Percentiles rank a stretch among this genome's conserved stretches.
phyloP scores from a whole-genome alignment of 1,284 basidiomycete species.

The Microbotryum saponariae region DNA sequence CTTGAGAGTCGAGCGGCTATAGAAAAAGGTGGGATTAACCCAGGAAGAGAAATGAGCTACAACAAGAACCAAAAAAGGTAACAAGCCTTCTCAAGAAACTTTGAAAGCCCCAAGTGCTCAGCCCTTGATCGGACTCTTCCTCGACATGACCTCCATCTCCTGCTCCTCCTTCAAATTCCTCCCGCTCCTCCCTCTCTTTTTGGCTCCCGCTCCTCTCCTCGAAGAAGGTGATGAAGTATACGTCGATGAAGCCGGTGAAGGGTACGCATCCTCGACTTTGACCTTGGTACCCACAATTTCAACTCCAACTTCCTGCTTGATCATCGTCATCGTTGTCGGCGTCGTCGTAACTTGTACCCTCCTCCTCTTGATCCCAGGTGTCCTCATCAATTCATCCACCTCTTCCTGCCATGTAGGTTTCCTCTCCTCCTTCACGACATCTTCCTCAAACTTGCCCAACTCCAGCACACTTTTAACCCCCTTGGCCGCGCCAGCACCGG shows the following conservation, averaged over 20 bases:
- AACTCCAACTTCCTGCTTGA: neutral
- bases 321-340: neutral
- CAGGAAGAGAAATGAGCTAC: no score
- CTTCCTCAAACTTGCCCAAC: constrained; percentile 5
- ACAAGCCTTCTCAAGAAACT: no score
- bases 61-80: no score
- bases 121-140: neutral
- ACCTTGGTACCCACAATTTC: neutral
- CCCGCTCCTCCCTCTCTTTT: neutral
- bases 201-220: no score
- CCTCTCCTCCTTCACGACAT: neutral
- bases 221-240: no score
- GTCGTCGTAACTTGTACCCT: neutral
- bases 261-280: constrained; percentile 5
- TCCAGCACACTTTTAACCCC: neutral
- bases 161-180: no score
- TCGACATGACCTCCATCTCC: neutral
- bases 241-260: no score
- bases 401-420: constrained; percentile 26
- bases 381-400: constrained; percentile 14
- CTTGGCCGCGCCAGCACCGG: neutral
- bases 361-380: constrained; percentile 5
- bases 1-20: no score
- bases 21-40: no score
- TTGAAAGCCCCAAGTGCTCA: no score